Base-by-base conservation (phyloP, 148 eudicot genomes). In the Fagopyrum tataricum region DNA sequence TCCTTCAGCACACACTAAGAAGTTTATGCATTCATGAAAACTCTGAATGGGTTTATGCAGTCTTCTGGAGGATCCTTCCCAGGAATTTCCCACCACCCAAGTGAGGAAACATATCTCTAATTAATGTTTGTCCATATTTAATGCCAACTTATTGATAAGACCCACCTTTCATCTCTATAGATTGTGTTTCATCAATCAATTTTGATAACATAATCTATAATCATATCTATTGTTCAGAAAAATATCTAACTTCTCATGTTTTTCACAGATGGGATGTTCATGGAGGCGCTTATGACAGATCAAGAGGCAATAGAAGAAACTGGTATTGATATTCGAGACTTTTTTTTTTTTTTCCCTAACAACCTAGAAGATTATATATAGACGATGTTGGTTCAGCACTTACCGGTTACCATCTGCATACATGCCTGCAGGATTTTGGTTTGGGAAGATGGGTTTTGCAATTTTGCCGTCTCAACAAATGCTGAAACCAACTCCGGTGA, bases 371-470 rank as follows among this genome's bases (percentile, higher is more conserved):
- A 23, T 12, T 24, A 23, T 24, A 24, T 9, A 24, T 10, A 24
- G 40, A 52, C 6, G 23, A 55, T 55, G 26, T 0, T 66, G 70
- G 15, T 66, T 68, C 5, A 31, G 37, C 2, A 58, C 64, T 58
- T 9, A 58, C 64, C 31, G 10, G 37, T 67, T n/a, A 40, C 24
- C 41, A 40, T 42, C 10, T 62, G 13, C 52, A 70, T 73, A 31
- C 52, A 70, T 73, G 41, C 56, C 77, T 31, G 37, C 37, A 95
- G 99, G 99, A 95, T 95, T 84, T 77, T 95, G 84, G 99, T 88
- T 23, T 95, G 99, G 99, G 99, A 95, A 85, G 99, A 91, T 84
- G 99, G 99, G 9, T 95, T 90, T 76, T 95, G 99, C 88, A 91
- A 95, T 59, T 95, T 95, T 69, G 90, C 87, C 0, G 93, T 97